Base-by-base conservation (phyloP, 2,329 filamentous ascomycete genomes). In the Diaporthe helianthi region DNA sequence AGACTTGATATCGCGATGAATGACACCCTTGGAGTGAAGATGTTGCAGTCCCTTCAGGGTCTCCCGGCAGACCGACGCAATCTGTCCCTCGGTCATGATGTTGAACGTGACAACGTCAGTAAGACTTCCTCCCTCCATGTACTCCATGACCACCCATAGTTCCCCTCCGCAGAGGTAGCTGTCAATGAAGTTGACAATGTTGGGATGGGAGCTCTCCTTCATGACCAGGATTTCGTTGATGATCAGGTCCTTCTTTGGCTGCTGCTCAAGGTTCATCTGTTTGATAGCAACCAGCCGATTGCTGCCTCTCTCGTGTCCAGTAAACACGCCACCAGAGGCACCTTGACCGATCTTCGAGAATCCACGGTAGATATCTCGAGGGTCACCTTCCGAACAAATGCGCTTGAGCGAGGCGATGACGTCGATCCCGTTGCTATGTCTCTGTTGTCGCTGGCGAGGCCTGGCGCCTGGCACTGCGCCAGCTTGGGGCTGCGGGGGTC, bases 221-320 rank as follows among this genome's bases (percentile, higher is more conserved):
- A 99, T 99, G 69, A 99, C 96, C 69, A 99, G 82, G 74, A 99
- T 99, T 79, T 99, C 96, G 80, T 99, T 99, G 81, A 99, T 98
- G 76, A 99, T 99, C 60, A 98, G 84, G 76, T 99, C 96, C 81
- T 99, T 99, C 87, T 98, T 98, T 2, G 96, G 96, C 77, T 99
- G 96, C 81, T 98, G 92, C 80, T 98, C 96, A 68, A 99, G 83
- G 74, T 98, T 98, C 96, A 99, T 99, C 84, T 99, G 96, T 84
- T 99, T 99, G 82, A 99, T 98, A 51, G 96, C 96, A 46, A 99
- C 96, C 74, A 97, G 90, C 72, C 92, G 90, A 80, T 97, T 97
- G 47, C 89, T 92, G 68, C 89, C 91, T 73, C 90, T 86, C 79
- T 98, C 93, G 78, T 95, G 93, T 4, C 95, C 96, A 0, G 93